These are phyloP conservation scores for Boletus edulis DNA, from an alignment of 768 basidiomycete species.

Conservation along the genomic window DNA sequence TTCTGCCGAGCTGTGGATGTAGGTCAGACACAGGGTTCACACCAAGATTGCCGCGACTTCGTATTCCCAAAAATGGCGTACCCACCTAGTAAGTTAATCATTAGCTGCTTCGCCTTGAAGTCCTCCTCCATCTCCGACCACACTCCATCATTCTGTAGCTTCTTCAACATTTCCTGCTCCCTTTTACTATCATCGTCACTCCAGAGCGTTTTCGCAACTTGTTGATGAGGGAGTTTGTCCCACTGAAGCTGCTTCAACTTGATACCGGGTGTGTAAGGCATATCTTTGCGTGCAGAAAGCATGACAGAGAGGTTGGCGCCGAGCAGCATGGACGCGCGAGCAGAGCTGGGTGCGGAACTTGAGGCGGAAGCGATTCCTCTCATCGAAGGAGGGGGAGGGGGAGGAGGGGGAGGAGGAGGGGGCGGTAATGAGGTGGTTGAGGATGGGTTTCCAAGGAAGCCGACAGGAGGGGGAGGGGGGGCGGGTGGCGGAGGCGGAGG, in stretches of 20 bases:
- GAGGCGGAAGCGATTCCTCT: constrained; percentile 33
- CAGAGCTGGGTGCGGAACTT: constrained; percentile 42
- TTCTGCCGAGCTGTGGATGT: constrained; percentile 64
- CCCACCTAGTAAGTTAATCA: constrained; percentile 83
- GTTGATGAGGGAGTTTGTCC: constrained; percentile 94
- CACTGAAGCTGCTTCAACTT: constrained; percentile 99
- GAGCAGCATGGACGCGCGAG: constrained; percentile 58
- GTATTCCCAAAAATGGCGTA: background rate
- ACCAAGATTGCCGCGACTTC: background rate
- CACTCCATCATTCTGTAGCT: constrained; percentile 80
- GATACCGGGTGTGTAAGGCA: constrained; percentile 77
- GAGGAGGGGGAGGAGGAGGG: constrained; percentile 39
- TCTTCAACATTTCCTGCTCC: constrained; percentile 78
- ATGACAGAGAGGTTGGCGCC: constrained; percentile 57
- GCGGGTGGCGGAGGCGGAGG: constrained; percentile 33
- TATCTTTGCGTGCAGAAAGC: constrained; percentile 74
- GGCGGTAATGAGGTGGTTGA: constrained; percentile 22
- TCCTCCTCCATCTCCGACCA: constrained; percentile 98
- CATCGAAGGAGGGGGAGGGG: constrained; percentile 32
- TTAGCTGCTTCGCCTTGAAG: constrained; percentile 94
- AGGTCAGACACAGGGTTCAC: constrained; percentile 5
- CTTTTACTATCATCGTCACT: constrained; percentile 60
- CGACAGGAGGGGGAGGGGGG: constrained; percentile 37
- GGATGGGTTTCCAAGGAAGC: constrained; percentile 27
- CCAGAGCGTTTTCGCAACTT: constrained; percentile 85